phyloP scores from a whole-genome alignment of 176 grass and related monocot genomes.

The Eleusine indica region DNA sequence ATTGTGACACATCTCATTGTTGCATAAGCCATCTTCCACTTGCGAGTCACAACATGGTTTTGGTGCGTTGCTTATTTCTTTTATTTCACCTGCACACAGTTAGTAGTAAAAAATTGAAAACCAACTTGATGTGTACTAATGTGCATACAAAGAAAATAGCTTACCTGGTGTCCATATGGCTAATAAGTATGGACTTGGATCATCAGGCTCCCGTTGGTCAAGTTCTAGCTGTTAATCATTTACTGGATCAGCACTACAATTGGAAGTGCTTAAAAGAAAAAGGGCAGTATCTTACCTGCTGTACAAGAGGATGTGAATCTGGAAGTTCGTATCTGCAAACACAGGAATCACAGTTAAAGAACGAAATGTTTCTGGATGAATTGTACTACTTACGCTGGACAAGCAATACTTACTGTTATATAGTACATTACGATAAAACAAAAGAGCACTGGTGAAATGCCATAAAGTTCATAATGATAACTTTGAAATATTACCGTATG shows the following conservation, averaged over 20 bases:
- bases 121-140: constrained; percentile 13
- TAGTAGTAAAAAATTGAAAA: constrained; percentile 26
- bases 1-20: constrained; percentile 47
- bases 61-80: constrained; percentile 50
- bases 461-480: not conserved
- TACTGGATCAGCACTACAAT: constrained; percentile 37
- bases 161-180: constrained; percentile 76
- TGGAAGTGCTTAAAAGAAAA: constrained; percentile 33
- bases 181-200: constrained; percentile 88
- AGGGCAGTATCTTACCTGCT: constrained; percentile 57
- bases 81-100: constrained; percentile 59
- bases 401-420: constrained; percentile 8
- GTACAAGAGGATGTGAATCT: constrained; percentile 76
- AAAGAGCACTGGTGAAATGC: not conserved
- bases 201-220: constrained; percentile 70
- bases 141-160: constrained; percentile 31
- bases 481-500: not conserved
- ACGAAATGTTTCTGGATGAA: constrained; percentile 3
- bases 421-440: constrained; percentile 24
- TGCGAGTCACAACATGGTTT: constrained; percentile 45
- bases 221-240: constrained; percentile 72
- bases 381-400: constrained; percentile 4
- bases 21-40: constrained; percentile 54
- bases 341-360: constrained; percentile 43
- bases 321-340: constrained; percentile 85